Evolutionary conservation across 352 stramenopile genomes (phyloP), one percentile per base, ranked within the genome.

Genomic region (Pythium plurisporium): DNA sequence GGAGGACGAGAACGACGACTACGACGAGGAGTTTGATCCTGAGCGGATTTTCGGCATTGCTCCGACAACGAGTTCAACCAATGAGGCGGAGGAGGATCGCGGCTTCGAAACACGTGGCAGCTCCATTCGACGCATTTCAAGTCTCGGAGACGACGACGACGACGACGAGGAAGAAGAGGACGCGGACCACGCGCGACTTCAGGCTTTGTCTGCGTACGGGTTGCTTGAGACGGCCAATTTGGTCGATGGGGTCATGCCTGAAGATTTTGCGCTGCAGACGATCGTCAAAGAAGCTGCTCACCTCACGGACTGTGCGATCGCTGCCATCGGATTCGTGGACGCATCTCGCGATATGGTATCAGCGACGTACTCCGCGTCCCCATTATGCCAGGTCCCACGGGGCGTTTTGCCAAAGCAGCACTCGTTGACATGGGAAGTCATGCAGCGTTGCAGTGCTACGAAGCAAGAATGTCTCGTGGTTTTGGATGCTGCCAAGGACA

Each of bases 291-390:
- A 86, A 36, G 76, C 74, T 7, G 79, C 79, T 1, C 74, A 86
- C 48, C 62, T 72, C 42, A 36, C 78, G 22, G 65, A 62, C 50
- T 87, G 79, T 51, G 70, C 64, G 6, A 54, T 89, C n/a, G 63
- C 74, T 4, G 75, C 76, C 17, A 78, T 89, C 23, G 80, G 79
- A 47, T 89, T 89, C 26, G 74, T 89, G 17, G 79, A 89, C 46
- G 69, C 70, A 2, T 63, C 50, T 17, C 76, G 76, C 26, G 79
- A 89, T 52, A 82, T 80, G 44, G 67, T 89, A 30, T 84, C 80
- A 40, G 72, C 79, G 0, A 70, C 70, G 19, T 84, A 78, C 31
- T 66, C 59, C 22, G 50, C 59, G 9, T 66, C 59, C 20, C 51
- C 59, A 30, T 41, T 60, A 11, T 61, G 59, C 30, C 59, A 60